Evolutionary conservation across 345 rosid genomes (phyloP).

Genomic region (Raphanus sativus): DNA sequence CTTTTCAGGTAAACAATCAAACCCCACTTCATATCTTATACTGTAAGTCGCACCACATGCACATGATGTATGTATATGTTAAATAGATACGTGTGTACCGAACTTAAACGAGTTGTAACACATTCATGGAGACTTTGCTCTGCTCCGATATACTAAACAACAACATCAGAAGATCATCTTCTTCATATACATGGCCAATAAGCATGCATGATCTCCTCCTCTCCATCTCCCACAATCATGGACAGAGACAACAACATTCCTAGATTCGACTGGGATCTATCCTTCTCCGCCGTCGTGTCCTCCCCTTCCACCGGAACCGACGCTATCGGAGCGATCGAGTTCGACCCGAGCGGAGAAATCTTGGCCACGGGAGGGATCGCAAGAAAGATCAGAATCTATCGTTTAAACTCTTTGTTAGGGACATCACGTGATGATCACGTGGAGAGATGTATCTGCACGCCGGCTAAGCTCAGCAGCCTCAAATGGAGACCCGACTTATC

Average conservation of each 20-base stretch:
- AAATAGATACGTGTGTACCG: conserved; percentile 27
- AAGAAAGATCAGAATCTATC: conserved; percentile 69
- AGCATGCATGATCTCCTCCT: conserved; percentile 42
- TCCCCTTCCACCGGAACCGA: conserved; percentile 49
- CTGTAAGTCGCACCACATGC: neutral
- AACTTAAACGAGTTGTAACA: conserved; percentile 27
- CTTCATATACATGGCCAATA: conserved; percentile 61
- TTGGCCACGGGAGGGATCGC: conserved; percentile 90
- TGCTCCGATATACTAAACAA: conserved; percentile 42
- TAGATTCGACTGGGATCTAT: conserved; percentile 70
- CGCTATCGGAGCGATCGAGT: conserved; percentile 70
- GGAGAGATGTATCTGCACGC: conserved; percentile 65
- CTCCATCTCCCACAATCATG: conserved; percentile 28
- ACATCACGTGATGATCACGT: conserved; percentile 43
- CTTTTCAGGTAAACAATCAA: neutral
- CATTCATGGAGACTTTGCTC: conserved; percentile 46
- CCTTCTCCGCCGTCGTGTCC: conserved; percentile 52
- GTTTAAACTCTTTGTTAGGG: conserved; percentile 44
- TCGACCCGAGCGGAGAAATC: conserved; percentile 55
- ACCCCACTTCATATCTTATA: conserved; percentile 4
- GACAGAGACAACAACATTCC: conserved; percentile 27
- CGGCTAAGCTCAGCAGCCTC: conserved; percentile 87
- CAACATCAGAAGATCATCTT: conserved; percentile 30
- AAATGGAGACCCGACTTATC: conserved; percentile 65
- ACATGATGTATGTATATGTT: conserved; percentile 11